phyloP scores from a whole-genome alignment of 1,284 basidiomycete species.

The Boletellus sp. region DNA sequence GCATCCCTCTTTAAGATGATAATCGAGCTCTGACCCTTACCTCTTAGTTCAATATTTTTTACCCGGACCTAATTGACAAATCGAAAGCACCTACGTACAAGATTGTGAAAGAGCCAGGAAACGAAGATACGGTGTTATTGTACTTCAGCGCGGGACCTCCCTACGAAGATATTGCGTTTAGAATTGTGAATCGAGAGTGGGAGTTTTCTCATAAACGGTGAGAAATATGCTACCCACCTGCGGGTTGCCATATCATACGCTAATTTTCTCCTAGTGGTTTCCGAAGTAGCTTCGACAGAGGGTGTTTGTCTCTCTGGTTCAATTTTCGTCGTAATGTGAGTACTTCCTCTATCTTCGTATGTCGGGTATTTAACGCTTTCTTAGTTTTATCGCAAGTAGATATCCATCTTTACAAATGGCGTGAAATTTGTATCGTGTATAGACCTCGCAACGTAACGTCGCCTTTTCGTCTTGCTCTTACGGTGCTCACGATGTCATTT shows the following conservation, averaged over 20 bases:
- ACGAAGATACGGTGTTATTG: slow-evolving; percentile 91
- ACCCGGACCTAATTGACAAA: slow-evolving; percentile 96
- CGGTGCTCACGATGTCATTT: slow-evolving; percentile 15
- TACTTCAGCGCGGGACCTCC: slow-evolving; percentile 97
- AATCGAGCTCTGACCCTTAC: slow-evolving; percentile 15
- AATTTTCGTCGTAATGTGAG: slow-evolving; percentile 84
- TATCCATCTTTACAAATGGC: slow-evolving; percentile 9
- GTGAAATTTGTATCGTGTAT: slow-evolving; percentile 15
- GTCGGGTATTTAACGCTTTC: slow-evolving; percentile 15
- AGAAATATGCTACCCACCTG: slow-evolving; percentile 12
- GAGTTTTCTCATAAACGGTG: slow-evolving; percentile 95
- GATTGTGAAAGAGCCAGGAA: slow-evolving; percentile 86
- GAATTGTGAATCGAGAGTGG: slow-evolving; percentile 97
- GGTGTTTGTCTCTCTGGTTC: slow-evolving; percentile 84
- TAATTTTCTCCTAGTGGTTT: slow-evolving; percentile 57
- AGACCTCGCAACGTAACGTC: slow-evolving; percentile 27
- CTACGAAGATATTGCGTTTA: slow-evolving; percentile 98
- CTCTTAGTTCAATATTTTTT: slow-evolving; percentile 89
- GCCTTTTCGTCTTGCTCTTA: slow-evolving; percentile 5
- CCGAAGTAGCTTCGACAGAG: slow-evolving; percentile 80
- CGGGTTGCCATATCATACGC: slow-evolving; percentile 4
- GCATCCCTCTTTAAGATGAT: slow-evolving; percentile 18
- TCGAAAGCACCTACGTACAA: slow-evolving; percentile 94
- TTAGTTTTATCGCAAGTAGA: slow-evolving; percentile 71
- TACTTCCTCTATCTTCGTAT: slow-evolving; percentile 14